Base-by-base conservation (phyloP, 2,329 filamentous ascomycete species). In the Hypoxylon rubiginosum region DNA sequence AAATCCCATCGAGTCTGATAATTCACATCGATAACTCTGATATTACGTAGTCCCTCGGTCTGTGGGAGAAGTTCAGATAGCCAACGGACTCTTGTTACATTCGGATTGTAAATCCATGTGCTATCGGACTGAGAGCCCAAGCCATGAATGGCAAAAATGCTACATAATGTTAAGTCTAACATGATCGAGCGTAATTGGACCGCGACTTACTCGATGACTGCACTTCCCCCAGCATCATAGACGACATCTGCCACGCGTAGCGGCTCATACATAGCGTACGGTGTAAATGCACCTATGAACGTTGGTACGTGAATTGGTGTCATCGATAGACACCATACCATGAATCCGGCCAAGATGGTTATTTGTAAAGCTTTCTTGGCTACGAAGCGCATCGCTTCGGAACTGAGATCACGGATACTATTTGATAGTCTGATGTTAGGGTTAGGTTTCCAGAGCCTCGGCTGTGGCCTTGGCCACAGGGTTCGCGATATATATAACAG, bases 61-160 rank as follows among this genome's bases (percentile, higher is more conserved):
- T 21, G 9, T 43, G 56, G 56, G 4, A 58, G 46, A 15, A 58
- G 45, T 13, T 56, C 53, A 11, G 19, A 19, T 4, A 58, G 45
- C 45, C 55, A 58, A 9, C 24, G 34, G 4, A 58, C 32, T 19
- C 17, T 41, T 10, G 55, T 50, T 3, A 4, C 13, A 34, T 58
- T 58, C n/a, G 17, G 13, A 3, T 28, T 49, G 19, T 58, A 50
- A 9, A 30, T 49, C 54, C 54, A 58, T 3, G 54, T 26, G 28
- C 28, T 49, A 10, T 49, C 43, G 24, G 55, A 30, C 4, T 49
- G 34, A 5, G 55, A 58, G 17, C 55, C 55, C 11, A 58, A 45
- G 19, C 55, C 55, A 11, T 58, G 30, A 26, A 58, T 58, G 13
- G 55, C 55, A 10, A 58, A 50, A 28, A 58, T 50, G 19, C 55